phyloP scores from a whole-genome alignment of 768 basidiomycete genomes.

The Tylopilus plumbeoviolaceoides region DNA sequence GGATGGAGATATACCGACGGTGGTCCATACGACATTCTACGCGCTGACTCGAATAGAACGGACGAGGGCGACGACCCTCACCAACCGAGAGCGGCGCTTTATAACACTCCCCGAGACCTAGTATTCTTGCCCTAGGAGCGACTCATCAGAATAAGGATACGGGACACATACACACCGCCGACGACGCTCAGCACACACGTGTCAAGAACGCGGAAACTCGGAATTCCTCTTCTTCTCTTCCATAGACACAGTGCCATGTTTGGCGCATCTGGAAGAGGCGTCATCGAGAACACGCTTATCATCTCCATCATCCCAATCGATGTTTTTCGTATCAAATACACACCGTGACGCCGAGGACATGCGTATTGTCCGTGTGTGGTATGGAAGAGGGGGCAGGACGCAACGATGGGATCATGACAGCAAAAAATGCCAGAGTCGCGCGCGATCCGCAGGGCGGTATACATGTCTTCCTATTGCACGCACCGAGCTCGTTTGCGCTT shows the following conservation, averaged over 20 bases:
- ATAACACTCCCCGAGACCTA: constrained; percentile 2
- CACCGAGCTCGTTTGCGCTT: neutral
- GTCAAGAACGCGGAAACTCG: constrained; percentile 10
- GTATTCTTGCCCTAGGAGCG: neutral
- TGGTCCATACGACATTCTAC: constrained; percentile 7
- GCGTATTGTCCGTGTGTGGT: neutral
- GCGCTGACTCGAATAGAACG: neutral
- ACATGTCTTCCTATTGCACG: neutral
- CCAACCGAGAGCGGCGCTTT: neutral
- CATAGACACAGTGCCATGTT: neutral
- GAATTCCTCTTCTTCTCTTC: constrained; percentile 3
- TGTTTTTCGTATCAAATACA: neutral
- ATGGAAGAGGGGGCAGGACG: neutral
- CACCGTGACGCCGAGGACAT: neutral
- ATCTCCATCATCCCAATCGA: neutral
- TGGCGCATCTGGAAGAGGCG: neutral
- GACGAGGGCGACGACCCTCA: neutral
- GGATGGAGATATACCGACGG: neutral
- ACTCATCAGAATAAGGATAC: neutral
- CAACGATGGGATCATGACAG: neutral
- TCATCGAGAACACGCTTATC: neutral
- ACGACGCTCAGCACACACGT: constrained; percentile 2
- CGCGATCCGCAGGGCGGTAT: constrained; percentile 5
- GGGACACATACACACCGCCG: constrained; percentile 5
- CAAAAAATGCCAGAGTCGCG: constrained; percentile 6